phyloP scores from a whole-genome alignment of 805 yeast genomes.

The Starmerella potacharoeniae region DNA sequence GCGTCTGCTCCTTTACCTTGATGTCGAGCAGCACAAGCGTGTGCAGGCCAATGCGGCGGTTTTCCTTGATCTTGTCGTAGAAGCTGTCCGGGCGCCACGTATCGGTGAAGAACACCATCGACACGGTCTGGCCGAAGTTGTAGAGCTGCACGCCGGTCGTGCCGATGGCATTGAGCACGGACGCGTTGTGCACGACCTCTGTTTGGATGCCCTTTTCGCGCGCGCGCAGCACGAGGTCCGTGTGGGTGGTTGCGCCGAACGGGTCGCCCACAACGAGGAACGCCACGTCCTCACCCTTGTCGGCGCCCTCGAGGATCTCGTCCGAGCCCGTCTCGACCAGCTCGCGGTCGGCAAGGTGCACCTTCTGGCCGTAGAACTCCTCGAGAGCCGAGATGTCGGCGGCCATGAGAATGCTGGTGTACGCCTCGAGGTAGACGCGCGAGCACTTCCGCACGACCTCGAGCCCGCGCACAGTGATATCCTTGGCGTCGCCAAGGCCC shows the following conservation, averaged over 20 bases:
- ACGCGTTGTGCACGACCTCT: slow-evolving; percentile 85
- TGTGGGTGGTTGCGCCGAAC: slow-evolving; percentile 96
- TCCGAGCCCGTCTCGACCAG: slow-evolving; percentile 86
- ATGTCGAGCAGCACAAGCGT: slow-evolving; percentile 81
- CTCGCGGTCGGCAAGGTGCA: slow-evolving; percentile 87
- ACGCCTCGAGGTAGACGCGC: slow-evolving; percentile 89
- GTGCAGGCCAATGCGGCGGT: slow-evolving; percentile 81
- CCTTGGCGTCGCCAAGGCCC: slow-evolving; percentile 79
- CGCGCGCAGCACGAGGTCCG: slow-evolving; percentile 86
- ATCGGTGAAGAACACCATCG: slow-evolving; percentile 90
- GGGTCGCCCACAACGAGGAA: slow-evolving; percentile 96
- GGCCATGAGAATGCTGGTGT: slow-evolving; percentile 91
- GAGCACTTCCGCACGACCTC: slow-evolving; percentile 73
- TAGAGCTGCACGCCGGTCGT: slow-evolving; percentile 94
- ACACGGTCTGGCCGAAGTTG: slow-evolving; percentile 94
- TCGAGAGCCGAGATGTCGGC: slow-evolving; percentile 68
- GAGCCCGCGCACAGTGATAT: slow-evolving; percentile 89
- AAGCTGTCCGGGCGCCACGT: slow-evolving; percentile 94
- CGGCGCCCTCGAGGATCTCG: slow-evolving; percentile 61
- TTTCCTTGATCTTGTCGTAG: slow-evolving; percentile 79
- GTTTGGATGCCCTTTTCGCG: slow-evolving; percentile 68
- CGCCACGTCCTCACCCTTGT: slow-evolving; percentile 68
- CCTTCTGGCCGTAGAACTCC: slow-evolving; percentile 71
- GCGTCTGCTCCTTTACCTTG: slow-evolving; percentile 92
- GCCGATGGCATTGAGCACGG: slow-evolving; percentile 97